A percentile compares a stretch with the other conserved stretches of the same genome.
Evolutionary conservation across 73 alveolate species (phyloP).

Genomic region (Uronychia setigera): DNA sequence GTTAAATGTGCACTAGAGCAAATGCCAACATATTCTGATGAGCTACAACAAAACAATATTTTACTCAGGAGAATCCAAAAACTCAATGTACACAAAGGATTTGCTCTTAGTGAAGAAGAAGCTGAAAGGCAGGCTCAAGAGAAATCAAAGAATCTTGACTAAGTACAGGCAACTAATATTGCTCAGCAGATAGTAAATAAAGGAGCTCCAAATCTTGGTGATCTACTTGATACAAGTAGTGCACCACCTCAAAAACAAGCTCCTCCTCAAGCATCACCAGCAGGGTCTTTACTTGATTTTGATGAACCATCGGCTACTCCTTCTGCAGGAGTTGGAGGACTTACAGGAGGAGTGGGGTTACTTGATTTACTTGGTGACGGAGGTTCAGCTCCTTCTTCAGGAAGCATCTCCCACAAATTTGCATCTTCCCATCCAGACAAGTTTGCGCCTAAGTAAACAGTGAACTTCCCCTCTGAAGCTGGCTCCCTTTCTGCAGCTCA

Average conservation of each 20-base stretch:
- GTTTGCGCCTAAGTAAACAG: constrained; percentile 51
- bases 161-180: neutral
- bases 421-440: constrained; percentile 22
- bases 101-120: constrained; percentile 48
- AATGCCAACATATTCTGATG: constrained; percentile 92
- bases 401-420: constrained; percentile 19
- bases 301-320: neutral
- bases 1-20: constrained; percentile 80
- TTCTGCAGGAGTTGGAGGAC: neutral
- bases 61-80: constrained; percentile 66
- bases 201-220: neutral
- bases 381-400: constrained; percentile 14
- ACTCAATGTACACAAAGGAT: constrained; percentile 49
- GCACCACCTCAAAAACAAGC: neutral
- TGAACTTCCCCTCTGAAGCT: constrained; percentile 17
- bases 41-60: constrained; percentile 63
- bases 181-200: neutral
- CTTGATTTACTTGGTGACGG: constrained; percentile 11
- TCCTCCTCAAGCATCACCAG: neutral
- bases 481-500: neutral
- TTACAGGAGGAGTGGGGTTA: constrained; percentile 3
- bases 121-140: constrained; percentile 29
- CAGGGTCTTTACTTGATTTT: neutral
- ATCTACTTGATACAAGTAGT: neutral
- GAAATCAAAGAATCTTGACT: neutral